These are phyloP conservation scores for Cenococcum geophilum DNA, from an alignment of 495 filamentous ascomycete genomes.

Conservation along the genomic window DNA sequence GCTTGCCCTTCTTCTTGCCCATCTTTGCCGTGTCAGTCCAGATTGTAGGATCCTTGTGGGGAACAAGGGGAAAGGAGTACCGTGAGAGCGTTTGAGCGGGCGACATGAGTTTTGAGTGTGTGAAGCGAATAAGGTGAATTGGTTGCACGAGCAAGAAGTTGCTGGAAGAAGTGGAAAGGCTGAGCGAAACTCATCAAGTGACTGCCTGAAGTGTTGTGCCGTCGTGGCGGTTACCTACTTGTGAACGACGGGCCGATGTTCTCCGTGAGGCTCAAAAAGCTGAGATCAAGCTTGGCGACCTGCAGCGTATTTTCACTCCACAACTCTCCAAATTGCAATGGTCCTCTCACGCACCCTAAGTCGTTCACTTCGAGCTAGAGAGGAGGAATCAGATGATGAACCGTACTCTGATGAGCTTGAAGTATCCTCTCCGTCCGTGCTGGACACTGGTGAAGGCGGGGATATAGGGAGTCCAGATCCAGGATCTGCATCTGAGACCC, in stretches of 20 bases:
- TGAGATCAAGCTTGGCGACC: no score
- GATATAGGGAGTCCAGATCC: conserved; percentile 18
- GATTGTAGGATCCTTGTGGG: not conserved
- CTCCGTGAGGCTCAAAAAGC: no score
- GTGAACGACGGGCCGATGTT: no score
- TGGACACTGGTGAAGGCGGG: conserved; percentile 30
- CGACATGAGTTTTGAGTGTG: not conserved
- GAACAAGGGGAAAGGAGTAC: not conserved
- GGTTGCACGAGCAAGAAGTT: no score
- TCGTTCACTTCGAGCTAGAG: conserved; percentile 23
- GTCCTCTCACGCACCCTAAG: conserved; percentile 21
- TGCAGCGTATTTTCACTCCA: no score
- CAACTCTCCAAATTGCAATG: conserved; percentile 11
- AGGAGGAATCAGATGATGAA: conserved; percentile 29
- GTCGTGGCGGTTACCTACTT: no score
- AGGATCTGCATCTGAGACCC: conserved; percentile 21
- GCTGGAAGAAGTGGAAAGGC: no score
- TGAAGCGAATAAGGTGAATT: not conserved
- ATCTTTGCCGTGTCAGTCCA: not conserved
- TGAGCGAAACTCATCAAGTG: no score
- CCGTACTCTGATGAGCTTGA: conserved; percentile 27
- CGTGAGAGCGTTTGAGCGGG: not conserved
- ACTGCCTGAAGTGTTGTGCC: no score
- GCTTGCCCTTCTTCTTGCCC: not conserved
- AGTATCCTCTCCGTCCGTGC: conserved; percentile 32